Conservation (phyloP, 495 filamentous ascomycete species). For the Cercophora scortea region DNA sequence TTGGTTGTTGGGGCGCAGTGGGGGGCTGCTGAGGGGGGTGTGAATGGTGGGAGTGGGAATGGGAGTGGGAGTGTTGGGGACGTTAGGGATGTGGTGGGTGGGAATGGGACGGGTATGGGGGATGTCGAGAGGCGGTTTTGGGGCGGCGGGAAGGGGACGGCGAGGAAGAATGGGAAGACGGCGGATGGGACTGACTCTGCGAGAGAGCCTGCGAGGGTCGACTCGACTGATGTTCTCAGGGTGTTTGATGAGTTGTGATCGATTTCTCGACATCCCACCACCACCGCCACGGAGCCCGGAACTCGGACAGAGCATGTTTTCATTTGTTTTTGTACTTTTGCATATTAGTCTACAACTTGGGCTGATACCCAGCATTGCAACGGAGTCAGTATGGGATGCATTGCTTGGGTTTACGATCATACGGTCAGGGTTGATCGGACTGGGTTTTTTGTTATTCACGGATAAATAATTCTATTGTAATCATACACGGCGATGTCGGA, state of each 20-base stretch:
- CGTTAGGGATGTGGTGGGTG: not conserved
- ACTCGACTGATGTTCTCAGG: slow-evolving; percentile 21
- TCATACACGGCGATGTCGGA: too few relatives aligned
- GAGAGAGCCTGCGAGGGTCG: not conserved
- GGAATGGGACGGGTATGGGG: slow-evolving; percentile 1
- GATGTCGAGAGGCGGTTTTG: not conserved
- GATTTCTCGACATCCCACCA: not conserved
- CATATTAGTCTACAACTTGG: too few relatives aligned
- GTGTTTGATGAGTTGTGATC: slow-evolving; percentile 35
- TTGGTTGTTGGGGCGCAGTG: slow-evolving; percentile 32
- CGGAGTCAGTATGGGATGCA: too few relatives aligned
- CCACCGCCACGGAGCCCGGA: too few relatives aligned
- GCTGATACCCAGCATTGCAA: too few relatives aligned
- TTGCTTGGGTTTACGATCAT: too few relatives aligned
- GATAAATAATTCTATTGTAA: too few relatives aligned
- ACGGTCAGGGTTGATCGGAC: too few relatives aligned
- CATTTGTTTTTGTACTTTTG: too few relatives aligned
- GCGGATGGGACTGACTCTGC: slow-evolving; percentile 1
- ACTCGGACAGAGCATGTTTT: too few relatives aligned
- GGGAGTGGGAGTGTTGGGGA: slow-evolving; percentile 9
- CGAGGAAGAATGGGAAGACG: not conserved
- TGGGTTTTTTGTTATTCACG: too few relatives aligned
- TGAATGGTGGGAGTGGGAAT: not conserved
- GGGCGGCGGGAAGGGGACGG: not conserved
- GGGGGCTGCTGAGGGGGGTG: not conserved